These are phyloP conservation scores for Malbranchea zuffiana DNA, from an alignment of 2,329 filamentous ascomycete genomes.

Conservation along the genomic window DNA sequence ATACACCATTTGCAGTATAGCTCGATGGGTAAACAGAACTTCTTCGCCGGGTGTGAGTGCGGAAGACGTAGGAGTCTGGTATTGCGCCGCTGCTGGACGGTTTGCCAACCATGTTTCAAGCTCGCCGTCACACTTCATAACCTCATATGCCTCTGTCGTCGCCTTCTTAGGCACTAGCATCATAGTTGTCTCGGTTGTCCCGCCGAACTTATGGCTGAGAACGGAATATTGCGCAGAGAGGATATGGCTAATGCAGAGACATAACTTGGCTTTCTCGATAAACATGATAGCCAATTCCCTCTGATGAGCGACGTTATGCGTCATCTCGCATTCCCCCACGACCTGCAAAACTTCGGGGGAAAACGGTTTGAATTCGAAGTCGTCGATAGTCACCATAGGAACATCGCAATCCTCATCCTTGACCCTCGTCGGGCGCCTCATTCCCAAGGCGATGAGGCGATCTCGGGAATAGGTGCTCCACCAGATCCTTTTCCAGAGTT, in stretches of 20 bases:
- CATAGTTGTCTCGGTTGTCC: constrained; percentile 66
- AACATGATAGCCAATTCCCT: constrained; percentile 75
- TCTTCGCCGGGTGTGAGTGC: constrained; percentile 39
- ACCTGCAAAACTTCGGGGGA: constrained; percentile 59
- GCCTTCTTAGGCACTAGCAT: constrained; percentile 87
- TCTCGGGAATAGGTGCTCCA: constrained; percentile 97
- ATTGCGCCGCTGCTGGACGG: constrained; percentile 61
- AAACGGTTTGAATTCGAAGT: constrained; percentile 68
- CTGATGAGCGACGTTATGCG: constrained; percentile 63
- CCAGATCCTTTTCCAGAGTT: constrained; percentile 91
- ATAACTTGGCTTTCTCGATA: constrained; percentile 82
- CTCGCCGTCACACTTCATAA: constrained; percentile 67
- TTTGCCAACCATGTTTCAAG: constrained; percentile 65
- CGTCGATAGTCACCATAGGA: constrained; percentile 70
- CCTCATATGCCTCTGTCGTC: constrained; percentile 67
- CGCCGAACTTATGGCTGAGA: constrained; percentile 62
- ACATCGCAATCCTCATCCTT: constrained; percentile 91
- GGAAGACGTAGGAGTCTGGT: constrained; percentile 52
- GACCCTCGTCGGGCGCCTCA: constrained; percentile 84
- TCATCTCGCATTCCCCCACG: constrained; percentile 56
- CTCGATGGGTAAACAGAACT: constrained; percentile 58
- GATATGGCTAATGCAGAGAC: constrained; percentile 79
- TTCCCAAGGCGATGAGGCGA: constrained; percentile 80
- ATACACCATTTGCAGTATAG: constrained; percentile 87
- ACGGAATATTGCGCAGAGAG: constrained; percentile 87